A percentile compares a stretch with the other conserved stretches of the same genome.
phyloP scores from a whole-genome alignment of 495 filamentous ascomycete species.

The Aspergillus incahuasiensis region DNA sequence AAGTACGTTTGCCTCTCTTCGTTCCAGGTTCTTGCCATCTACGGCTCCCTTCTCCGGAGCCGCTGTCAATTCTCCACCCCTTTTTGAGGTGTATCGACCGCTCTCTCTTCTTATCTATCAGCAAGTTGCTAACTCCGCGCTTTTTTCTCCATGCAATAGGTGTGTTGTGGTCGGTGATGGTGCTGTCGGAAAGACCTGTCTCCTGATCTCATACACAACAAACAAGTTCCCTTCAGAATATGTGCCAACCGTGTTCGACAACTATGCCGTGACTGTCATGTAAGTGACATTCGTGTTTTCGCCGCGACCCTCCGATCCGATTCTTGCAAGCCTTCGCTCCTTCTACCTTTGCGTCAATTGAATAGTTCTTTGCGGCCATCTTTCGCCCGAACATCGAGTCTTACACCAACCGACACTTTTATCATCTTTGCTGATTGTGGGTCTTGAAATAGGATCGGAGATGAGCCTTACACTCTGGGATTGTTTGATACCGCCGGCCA shows the following conservation, averaged over 20 bases:
- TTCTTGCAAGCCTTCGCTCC: background rate
- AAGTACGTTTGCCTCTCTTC: constrained; percentile 27
- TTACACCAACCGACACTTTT: background rate
- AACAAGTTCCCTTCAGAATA: constrained; percentile 99
- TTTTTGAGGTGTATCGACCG: constrained; percentile 7
- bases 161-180: constrained; percentile 99
- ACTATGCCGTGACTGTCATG: constrained; percentile 99
- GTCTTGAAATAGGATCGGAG: constrained; percentile 72
- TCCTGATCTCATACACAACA: constrained; percentile 97
- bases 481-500: constrained; percentile 98
- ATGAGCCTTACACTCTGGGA: constrained; percentile 96
- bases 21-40: constrained; percentile 8
- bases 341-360: background rate
- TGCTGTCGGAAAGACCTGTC: constrained; percentile 98
- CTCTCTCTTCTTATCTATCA: constrained; percentile 11
- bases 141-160: constrained; percentile 39
- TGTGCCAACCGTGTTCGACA: constrained; percentile 97
- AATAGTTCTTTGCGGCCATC: background rate
- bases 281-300: constrained; percentile 48
- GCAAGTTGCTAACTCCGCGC: constrained; percentile 24
- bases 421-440: background rate
- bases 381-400: background rate
- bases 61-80: constrained; percentile 10
- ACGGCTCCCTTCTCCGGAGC: background rate
- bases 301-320: background rate